These are phyloP conservation scores for Globisporangium nodosum DNA, from an alignment of 352 stramenopile species.

Conservation along the genomic window DNA sequence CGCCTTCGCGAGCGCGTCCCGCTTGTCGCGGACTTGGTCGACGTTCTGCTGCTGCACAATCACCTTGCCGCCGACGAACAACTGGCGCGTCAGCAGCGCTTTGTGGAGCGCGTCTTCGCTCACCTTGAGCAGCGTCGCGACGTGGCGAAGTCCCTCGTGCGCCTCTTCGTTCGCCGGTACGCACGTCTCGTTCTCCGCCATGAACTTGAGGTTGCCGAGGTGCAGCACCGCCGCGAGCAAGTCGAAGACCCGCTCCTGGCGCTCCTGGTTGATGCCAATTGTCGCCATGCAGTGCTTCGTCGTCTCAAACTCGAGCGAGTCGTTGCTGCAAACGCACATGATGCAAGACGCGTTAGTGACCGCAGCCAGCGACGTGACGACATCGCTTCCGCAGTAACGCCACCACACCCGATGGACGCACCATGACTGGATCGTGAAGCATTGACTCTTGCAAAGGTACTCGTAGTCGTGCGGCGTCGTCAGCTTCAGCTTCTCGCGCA, in stretches of 20 bases:
- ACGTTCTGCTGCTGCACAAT: conserved; percentile 88
- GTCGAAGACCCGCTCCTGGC: conserved; percentile 83
- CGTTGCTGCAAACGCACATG: conserved; percentile 20
- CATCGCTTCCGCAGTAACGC: too few species aligned
- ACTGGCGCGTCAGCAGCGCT: conserved; percentile 74
- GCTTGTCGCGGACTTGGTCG: conserved; percentile 84
- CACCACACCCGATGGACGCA: conserved; percentile 13
- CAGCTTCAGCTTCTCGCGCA: conserved; percentile 64
- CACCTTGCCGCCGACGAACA: conserved; percentile 86
- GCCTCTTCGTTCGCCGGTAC: conserved; percentile 47
- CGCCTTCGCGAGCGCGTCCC: conserved; percentile 87
- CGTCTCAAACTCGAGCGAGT: conserved; percentile 78
- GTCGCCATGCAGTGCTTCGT: conserved; percentile 85
- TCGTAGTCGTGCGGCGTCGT: conserved; percentile 79
- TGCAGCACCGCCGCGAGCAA: conserved; percentile 83
- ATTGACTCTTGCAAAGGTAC: conserved; percentile 86
- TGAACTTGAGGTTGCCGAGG: conserved; percentile 86
- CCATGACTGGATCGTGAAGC: conserved; percentile 70
- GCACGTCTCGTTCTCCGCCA: conserved; percentile 76
- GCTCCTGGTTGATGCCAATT: conserved; percentile 79
- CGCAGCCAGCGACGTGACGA: not conserved
- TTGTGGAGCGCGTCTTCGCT: conserved; percentile 66
- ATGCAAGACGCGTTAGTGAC: too few species aligned
- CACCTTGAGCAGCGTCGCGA: conserved; percentile 74
- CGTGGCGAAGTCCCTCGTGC: conserved; percentile 39